These are phyloP conservation scores for Umbellularia californica DNA, from an alignment of 164 flowering plant species.

Conservation along the genomic window DNA sequence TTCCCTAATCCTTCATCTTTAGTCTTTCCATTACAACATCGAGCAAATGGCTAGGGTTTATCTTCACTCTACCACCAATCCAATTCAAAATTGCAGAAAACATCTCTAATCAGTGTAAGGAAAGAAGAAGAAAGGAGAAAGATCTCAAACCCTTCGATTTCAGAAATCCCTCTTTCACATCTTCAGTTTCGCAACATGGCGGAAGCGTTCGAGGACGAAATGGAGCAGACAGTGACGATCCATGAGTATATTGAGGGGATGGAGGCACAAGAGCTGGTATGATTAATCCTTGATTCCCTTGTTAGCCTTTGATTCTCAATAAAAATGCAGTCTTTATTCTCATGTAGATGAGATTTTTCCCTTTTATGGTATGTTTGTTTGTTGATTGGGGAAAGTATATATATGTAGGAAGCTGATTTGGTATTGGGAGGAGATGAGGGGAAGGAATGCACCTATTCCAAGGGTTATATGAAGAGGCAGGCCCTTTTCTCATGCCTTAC, in stretches of 20 bases:
- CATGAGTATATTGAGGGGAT: conserved; percentile 58
- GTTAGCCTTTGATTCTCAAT: too few relatives aligned
- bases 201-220: conserved; percentile 50
- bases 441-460: conserved; percentile 80
- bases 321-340: too few relatives aligned
- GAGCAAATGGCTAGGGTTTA: too few relatives aligned
- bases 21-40: too few relatives aligned
- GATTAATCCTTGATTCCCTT: neutral
- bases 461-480: conserved; percentile 95
- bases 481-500: conserved; percentile 95
- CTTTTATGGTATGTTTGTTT: neutral
- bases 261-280: conserved; percentile 71
- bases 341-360: neutral
- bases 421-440: conserved; percentile 99
- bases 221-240: conserved; percentile 55
- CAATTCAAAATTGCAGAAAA: neutral
- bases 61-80: neutral
- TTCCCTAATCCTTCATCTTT: too few relatives aligned
- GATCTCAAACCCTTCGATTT: too few relatives aligned
- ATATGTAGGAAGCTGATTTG: conserved; percentile 83
- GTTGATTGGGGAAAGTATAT: neutral
- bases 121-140: too few relatives aligned
- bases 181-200: conserved; percentile 33
- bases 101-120: too few relatives aligned
- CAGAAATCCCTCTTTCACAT: too few relatives aligned